Conservation (phyloP, 192 early-diverging fungal genomes). For the Linnemannia hyalina region DNA sequence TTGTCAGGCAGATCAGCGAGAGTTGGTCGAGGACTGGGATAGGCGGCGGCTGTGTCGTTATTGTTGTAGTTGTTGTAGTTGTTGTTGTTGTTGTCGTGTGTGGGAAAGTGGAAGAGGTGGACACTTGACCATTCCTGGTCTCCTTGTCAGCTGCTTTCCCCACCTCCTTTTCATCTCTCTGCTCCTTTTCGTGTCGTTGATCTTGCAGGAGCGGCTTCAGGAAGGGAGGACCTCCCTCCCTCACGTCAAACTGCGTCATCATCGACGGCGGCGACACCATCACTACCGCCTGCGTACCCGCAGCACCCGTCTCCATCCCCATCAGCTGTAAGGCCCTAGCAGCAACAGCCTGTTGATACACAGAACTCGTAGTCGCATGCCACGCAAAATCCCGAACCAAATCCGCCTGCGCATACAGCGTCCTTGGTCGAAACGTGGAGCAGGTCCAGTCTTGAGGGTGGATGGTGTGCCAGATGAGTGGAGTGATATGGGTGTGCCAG, state of each 20-base stretch:
- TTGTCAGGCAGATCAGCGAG: slow-evolving; percentile 14
- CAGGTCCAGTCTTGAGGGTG: slow-evolving; percentile 13
- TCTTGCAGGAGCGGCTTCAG: too few species aligned
- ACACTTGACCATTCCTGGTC: not conserved
- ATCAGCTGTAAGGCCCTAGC: not conserved
- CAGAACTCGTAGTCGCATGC: not conserved
- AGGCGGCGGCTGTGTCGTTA: not conserved
- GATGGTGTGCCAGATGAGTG: slow-evolving; percentile 30
- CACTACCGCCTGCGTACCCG: too few species aligned
- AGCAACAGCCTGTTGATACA: not conserved
- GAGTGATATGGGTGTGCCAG: slow-evolving; percentile 17
- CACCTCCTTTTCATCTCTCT: not conserved
- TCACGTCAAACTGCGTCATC: not conserved
- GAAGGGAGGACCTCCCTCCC: not conserved
- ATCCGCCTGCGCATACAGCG: slow-evolving; percentile 21
- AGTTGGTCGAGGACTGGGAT: slow-evolving; percentile 10
- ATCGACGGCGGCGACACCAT: not conserved
- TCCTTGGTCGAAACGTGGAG: slow-evolving; percentile 10
- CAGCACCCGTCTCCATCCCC: not conserved
- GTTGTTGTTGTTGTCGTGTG: not conserved
- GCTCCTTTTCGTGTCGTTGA: not conserved
- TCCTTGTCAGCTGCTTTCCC: not conserved
- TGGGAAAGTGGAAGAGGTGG: not conserved
- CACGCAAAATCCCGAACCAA: slow-evolving; percentile 25
- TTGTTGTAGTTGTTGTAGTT: not conserved